Percentiles rank a stretch among this genome's conserved stretches.
These are phyloP conservation scores for Claviceps africana DNA, from an alignment of 2,329 filamentous ascomycete genomes.

Conservation along the genomic window DNA sequence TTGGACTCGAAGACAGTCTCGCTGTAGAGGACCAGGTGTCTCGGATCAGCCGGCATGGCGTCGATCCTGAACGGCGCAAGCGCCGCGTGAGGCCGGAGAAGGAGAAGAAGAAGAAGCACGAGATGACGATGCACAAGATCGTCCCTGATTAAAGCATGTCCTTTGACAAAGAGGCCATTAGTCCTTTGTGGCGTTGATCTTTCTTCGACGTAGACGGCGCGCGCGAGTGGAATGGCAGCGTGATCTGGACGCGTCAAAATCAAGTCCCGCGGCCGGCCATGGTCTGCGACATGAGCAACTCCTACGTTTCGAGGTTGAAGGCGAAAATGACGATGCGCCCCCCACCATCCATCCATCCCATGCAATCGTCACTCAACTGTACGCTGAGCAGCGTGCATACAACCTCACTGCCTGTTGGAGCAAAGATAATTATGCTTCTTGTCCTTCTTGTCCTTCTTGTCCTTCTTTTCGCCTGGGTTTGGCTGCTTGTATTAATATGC, in stretches of 20 bases:
- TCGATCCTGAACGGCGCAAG: neutral
- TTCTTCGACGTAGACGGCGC: neutral
- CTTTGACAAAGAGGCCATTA: neutral
- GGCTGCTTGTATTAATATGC: no score
- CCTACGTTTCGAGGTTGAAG: neutral
- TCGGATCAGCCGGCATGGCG: slow-evolving; percentile 14
- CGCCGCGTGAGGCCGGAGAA: neutral
- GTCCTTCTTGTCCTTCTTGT: neutral
- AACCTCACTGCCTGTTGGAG: neutral
- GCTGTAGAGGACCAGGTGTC: slow-evolving; percentile 34
- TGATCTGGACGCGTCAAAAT: neutral
- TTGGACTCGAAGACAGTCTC: slow-evolving; percentile 43
- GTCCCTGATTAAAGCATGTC: neutral
- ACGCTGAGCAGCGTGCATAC: neutral
- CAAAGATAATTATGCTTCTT: neutral
- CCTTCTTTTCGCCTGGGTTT: no score
- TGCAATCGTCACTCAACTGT: neutral
- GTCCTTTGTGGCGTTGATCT: neutral
- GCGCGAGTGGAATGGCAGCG: neutral
- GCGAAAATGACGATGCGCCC: neutral
- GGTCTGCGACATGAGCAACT: neutral
- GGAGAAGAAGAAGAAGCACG: neutral
- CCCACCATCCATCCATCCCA: neutral
- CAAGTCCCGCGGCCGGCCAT: neutral
- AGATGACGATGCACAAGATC: neutral